phyloP scores from a whole-genome alignment of 495 filamentous ascomycete genomes.

The Halenospora varia region DNA sequence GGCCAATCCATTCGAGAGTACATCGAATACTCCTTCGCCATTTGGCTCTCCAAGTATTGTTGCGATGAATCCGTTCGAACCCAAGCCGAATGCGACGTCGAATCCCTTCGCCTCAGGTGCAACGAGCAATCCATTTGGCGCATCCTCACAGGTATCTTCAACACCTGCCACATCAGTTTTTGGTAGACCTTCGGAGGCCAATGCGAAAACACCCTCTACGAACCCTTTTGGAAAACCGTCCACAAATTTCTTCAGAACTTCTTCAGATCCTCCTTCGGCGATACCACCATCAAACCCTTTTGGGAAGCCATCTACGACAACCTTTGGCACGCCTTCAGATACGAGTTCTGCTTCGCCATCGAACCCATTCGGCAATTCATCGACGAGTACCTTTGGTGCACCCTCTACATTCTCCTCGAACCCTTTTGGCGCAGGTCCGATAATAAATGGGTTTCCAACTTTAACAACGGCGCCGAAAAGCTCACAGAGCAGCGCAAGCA shows the following conservation, averaged over 20 bases:
- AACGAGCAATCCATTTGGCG: slow-evolving; percentile 6
- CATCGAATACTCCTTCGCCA: slow-evolving; percentile 17
- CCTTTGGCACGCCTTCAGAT: slow-evolving; percentile 10
- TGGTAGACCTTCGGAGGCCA: not conserved
- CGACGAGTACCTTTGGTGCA: not conserved
- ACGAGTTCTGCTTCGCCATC: not conserved
- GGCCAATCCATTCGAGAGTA: slow-evolving; percentile 17
- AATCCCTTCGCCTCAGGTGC: slow-evolving; percentile 7
- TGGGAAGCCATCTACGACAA: slow-evolving; percentile 1
- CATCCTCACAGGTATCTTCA: not conserved
- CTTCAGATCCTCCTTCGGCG: not conserved
- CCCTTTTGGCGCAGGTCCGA: slow-evolving; percentile 3
- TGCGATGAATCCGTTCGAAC: slow-evolving; percentile 3
- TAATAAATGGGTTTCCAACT: not conserved
- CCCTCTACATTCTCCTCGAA: not conserved
- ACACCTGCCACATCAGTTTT: not conserved
- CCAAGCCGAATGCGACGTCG: not conserved
- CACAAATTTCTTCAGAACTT: slow-evolving; percentile 2
- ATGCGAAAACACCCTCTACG: not conserved
- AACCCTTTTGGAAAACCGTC: slow-evolving; percentile 11
- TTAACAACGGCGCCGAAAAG: too few species aligned
- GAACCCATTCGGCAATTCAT: slow-evolving; percentile 1
- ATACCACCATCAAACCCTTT: not conserved
- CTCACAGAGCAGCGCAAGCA: not conserved
- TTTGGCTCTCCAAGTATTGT: slow-evolving; percentile 7